Evolutionary conservation across 345 rosid genomes (phyloP).

Genomic region (Linum lewisii): DNA sequence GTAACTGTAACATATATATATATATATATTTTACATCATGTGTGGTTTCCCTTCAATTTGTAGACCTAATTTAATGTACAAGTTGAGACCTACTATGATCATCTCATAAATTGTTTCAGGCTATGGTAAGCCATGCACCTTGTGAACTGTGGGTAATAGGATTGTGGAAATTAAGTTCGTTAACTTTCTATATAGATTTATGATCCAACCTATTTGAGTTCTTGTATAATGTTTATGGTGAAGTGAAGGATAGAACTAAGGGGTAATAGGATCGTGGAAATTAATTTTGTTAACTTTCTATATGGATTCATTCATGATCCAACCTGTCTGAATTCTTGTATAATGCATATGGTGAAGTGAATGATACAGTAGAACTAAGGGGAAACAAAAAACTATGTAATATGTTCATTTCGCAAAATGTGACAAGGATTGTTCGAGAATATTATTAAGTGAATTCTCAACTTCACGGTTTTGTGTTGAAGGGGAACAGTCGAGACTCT

Average conservation of each 20-base stretch:
- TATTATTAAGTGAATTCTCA: background rate
- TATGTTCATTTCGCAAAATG: background rate
- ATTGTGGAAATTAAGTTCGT: background rate
- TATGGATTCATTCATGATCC: too few species aligned
- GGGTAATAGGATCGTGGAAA: too few species aligned
- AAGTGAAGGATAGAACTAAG: background rate
- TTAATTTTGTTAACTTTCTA: too few species aligned
- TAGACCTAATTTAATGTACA: too few species aligned
- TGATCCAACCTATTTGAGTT: background rate
- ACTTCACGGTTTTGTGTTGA: background rate
- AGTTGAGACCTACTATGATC: background rate
- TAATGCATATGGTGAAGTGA: too few species aligned
- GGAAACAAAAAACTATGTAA: too few species aligned
- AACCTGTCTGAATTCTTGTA: too few species aligned
- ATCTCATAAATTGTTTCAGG: background rate
- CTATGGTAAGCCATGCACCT: too few species aligned
- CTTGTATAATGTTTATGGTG: background rate
- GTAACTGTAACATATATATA: background rate
- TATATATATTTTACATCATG: background rate
- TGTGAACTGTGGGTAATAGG: background rate
- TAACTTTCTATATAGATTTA: too few species aligned
- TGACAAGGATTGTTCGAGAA: background rate
- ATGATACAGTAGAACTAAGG: too few species aligned
- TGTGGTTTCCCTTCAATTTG: background rate
- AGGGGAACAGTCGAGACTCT: background rate